phyloP scores from a whole-genome alignment of 768 basidiomycete genomes.

The Cubamyces sp. region DNA sequence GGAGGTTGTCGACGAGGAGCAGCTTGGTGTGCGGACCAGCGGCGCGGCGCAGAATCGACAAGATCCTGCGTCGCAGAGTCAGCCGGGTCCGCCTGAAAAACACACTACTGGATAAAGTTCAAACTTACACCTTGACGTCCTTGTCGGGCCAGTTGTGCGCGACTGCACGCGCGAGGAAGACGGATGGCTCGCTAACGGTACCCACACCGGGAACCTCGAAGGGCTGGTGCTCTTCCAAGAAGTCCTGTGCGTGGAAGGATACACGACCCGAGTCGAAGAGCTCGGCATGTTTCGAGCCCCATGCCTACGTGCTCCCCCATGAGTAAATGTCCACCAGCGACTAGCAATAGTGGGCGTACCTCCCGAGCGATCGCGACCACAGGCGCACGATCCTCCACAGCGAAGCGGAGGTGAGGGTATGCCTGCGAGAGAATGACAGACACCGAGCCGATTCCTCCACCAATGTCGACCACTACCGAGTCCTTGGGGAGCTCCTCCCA shows the following conservation, averaged over 20 bases:
- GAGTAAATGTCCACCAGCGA: not conserved
- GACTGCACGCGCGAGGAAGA: slow-evolving; percentile 19
- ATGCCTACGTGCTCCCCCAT: not conserved
- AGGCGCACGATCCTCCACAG: slow-evolving; percentile 23
- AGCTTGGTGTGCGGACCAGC: slow-evolving; percentile 19
- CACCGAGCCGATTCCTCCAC: slow-evolving; percentile 27
- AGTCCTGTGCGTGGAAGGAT: slow-evolving; percentile 18
- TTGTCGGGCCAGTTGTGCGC: slow-evolving; percentile 23
- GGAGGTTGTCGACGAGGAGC: slow-evolving; percentile 10
- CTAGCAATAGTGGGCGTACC: slow-evolving; percentile 7
- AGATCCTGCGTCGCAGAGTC: not conserved
- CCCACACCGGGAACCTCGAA: slow-evolving; percentile 18
- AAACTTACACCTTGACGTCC: slow-evolving; percentile 8
- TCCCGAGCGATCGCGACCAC: slow-evolving; percentile 42
- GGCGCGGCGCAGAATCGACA: slow-evolving; percentile 12
- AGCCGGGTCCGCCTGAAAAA: not conserved
- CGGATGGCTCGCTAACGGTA: slow-evolving; percentile 7
- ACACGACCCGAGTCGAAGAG: slow-evolving; percentile 21
- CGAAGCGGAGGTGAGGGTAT: slow-evolving; percentile 23
- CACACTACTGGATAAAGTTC: not conserved
- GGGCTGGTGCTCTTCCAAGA: slow-evolving; percentile 15
- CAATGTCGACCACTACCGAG: slow-evolving; percentile 26
- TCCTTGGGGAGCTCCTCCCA: slow-evolving; percentile 24
- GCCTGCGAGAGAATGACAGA: slow-evolving; percentile 25
- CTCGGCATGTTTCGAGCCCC: slow-evolving; percentile 18